Conservation (phyloP, 2,329 filamentous ascomycete species). For the Colletotrichum lupini region DNA sequence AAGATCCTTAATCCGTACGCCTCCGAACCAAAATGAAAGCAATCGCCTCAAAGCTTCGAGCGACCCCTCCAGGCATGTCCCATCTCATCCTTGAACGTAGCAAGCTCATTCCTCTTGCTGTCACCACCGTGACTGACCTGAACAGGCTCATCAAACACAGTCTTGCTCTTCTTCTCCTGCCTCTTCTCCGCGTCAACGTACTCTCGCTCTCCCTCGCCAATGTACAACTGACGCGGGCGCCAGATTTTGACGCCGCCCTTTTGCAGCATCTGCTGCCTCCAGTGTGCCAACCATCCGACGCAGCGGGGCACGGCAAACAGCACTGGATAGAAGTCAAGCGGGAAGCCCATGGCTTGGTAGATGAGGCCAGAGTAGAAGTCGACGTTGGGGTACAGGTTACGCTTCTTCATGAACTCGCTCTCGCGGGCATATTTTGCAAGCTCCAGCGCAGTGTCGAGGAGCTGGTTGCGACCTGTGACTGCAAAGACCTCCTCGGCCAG, state of each 20-base stretch:
- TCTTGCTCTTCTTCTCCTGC: slow-evolving; percentile 43
- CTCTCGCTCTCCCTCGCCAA: slow-evolving; percentile 55
- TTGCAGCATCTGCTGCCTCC: slow-evolving; percentile 62
- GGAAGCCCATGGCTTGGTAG: slow-evolving; percentile 65
- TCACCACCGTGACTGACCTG: slow-evolving; percentile 53
- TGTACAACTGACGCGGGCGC: slow-evolving; percentile 59
- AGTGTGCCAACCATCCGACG: slow-evolving; percentile 63
- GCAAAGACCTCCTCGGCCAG: slow-evolving; percentile 62
- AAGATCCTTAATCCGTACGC: slow-evolving; percentile 2
- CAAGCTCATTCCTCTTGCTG: slow-evolving; percentile 53
- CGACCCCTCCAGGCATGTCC: slow-evolving; percentile 40
- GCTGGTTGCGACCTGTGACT: slow-evolving; percentile 61
- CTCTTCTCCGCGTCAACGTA: slow-evolving; percentile 54
- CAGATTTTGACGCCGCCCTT: slow-evolving; percentile 61
- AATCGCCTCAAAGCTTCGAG: slow-evolving; percentile 14
- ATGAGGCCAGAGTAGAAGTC: slow-evolving; percentile 64
- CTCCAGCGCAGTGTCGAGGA: slow-evolving; percentile 59
- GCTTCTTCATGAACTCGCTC: slow-evolving; percentile 60
- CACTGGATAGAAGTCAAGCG: slow-evolving; percentile 63
- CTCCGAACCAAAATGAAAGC: not conserved
- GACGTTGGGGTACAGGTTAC: slow-evolving; percentile 62
- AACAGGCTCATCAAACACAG: slow-evolving; percentile 49
- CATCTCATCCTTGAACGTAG: slow-evolving; percentile 51
- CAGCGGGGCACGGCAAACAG: slow-evolving; percentile 62
- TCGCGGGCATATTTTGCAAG: slow-evolving; percentile 57